Percentiles rank a stretch among this genome's conserved stretches.
Evolutionary conservation across 2,329 filamentous ascomycete species (phyloP).

Genomic region (Coniochaeta ligniaria): DNA sequence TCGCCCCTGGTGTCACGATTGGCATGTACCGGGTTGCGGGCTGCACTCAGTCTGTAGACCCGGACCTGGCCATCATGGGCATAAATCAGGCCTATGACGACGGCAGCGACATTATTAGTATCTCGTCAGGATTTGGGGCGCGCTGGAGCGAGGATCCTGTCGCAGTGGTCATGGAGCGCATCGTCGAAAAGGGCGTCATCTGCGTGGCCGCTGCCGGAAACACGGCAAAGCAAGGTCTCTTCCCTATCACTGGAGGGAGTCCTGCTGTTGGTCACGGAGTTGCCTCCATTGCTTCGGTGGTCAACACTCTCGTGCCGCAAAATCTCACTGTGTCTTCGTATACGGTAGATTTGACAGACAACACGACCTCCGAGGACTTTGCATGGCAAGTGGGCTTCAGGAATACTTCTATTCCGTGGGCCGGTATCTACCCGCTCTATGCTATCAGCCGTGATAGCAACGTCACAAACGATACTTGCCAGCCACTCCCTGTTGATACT

Average conservation of each 20-base stretch:
- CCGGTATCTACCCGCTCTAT: conserved; percentile 15
- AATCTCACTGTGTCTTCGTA: conserved; percentile 12
- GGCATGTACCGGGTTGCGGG: conserved; percentile 31
- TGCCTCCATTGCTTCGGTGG: conserved; percentile 15
- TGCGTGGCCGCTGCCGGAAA: conserved; percentile 20
- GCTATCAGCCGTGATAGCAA: conserved; percentile 16
- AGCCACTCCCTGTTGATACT: conserved; percentile 26
- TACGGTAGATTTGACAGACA: conserved; percentile 5
- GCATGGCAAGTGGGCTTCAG: conserved; percentile 9
- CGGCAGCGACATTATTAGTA: conserved; percentile 25
- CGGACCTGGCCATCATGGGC: conserved; percentile 32
- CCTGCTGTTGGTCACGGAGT: conserved; percentile 17
- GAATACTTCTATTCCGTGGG: conserved; percentile 5
- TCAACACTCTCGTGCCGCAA: conserved; percentile 12
- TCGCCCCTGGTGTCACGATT: conserved; percentile 31
- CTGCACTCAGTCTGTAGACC: conserved; percentile 23
- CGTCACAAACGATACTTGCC: conserved; percentile 28
- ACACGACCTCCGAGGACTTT: conserved; percentile 4
- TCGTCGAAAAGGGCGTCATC: conserved; percentile 20
- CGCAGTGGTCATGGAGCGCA: conserved; percentile 17
- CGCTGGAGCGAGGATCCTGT: conserved; percentile 20
- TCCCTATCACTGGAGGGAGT: conserved; percentile 8
- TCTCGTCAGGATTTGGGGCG: conserved; percentile 16
- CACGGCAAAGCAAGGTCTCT: conserved; percentile 14
- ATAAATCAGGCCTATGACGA: conserved; percentile 35